Percentiles rank a stretch among this genome's conserved stretches.
Conservation (phyloP, 176 grass and related monocot species). For the Zizania latifolia region DNA sequence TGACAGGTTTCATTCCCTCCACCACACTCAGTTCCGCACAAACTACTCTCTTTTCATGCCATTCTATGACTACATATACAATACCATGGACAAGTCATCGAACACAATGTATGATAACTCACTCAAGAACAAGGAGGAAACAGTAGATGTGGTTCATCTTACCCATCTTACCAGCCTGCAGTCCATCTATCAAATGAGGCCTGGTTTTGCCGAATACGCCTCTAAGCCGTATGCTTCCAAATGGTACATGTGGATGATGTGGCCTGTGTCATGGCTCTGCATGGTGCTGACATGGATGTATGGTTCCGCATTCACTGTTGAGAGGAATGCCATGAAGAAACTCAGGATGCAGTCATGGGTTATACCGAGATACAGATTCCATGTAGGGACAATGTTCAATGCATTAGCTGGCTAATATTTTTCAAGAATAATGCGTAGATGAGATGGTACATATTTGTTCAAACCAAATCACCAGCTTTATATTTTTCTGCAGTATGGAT, state of each 20-base stretch:
- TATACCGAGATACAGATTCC: constrained; percentile 85
- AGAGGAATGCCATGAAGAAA: constrained; percentile 59
- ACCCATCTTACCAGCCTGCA: constrained; percentile 69
- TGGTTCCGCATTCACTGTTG: constrained; percentile 62
- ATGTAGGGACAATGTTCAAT: constrained; percentile 4
- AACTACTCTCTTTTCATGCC: constrained; percentile 95
- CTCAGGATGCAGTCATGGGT: constrained; percentile 86
- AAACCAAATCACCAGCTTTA: constrained; percentile 9
- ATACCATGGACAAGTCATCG: constrained; percentile 72
- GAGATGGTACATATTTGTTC: not conserved
- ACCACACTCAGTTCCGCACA: constrained; percentile 86
- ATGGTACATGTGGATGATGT: constrained; percentile 59
- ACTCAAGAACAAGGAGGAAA: constrained; percentile 52
- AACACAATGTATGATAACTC: constrained; percentile 58
- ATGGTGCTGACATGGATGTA: constrained; percentile 57
- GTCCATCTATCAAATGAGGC: constrained; percentile 69
- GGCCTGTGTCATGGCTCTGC: constrained; percentile 50
- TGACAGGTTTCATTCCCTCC: constrained; percentile 81
- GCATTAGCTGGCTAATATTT: not conserved
- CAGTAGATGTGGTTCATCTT: constrained; percentile 59
- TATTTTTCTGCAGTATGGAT: constrained; percentile 53
- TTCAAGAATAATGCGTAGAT: not conserved
- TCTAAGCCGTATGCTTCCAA: constrained; percentile 60
- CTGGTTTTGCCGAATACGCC: constrained; percentile 64
- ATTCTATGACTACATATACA: constrained; percentile 92